Conservation (phyloP, 1,284 basidiomycete species). For the Cystobasidium sp. region DNA sequence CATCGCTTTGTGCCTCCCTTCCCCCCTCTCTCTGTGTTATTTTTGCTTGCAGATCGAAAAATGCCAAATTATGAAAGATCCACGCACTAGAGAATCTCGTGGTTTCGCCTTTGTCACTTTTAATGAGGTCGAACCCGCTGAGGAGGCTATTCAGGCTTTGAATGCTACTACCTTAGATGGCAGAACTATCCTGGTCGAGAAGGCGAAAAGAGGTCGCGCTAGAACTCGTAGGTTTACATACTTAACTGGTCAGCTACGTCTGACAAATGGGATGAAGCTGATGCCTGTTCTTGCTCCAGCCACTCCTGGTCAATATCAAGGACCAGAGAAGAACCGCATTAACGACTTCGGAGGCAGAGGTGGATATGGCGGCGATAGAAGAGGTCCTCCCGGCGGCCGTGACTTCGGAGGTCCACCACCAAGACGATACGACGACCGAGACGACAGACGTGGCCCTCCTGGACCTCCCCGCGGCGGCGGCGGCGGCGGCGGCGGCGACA, state of each 20-base stretch:
- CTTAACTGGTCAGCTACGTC: background rate
- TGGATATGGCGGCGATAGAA: conserved; percentile 50
- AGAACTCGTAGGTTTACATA: conserved; percentile 65
- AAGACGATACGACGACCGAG: conserved; percentile 33
- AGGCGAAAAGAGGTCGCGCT: conserved; percentile 91
- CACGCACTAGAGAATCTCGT: conserved; percentile 91
- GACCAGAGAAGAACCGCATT: conserved; percentile 75
- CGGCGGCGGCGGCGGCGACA: conserved; percentile 34
- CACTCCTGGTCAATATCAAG: conserved; percentile 91
- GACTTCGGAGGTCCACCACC: conserved; percentile 25
- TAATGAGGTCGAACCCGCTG: conserved; percentile 82
- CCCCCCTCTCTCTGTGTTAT: background rate
- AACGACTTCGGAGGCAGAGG: conserved; percentile 54
- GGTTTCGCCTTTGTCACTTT: conserved; percentile 98
- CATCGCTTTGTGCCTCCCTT: background rate
- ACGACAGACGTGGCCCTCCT: conserved; percentile 40
- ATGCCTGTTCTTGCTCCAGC: conserved; percentile 55
- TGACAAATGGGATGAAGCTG: background rate
- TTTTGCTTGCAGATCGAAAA: conserved; percentile 60
- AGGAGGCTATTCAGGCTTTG: conserved; percentile 81
- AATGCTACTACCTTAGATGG: conserved; percentile 83
- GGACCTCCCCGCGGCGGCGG: conserved; percentile 1
- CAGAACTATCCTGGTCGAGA: conserved; percentile 82
- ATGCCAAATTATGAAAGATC: conserved; percentile 94
- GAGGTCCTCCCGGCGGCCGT: conserved; percentile 10